phyloP scores from a whole-genome alignment of 495 filamentous ascomycete genomes.

The Opeltia flavorubescens region DNA sequence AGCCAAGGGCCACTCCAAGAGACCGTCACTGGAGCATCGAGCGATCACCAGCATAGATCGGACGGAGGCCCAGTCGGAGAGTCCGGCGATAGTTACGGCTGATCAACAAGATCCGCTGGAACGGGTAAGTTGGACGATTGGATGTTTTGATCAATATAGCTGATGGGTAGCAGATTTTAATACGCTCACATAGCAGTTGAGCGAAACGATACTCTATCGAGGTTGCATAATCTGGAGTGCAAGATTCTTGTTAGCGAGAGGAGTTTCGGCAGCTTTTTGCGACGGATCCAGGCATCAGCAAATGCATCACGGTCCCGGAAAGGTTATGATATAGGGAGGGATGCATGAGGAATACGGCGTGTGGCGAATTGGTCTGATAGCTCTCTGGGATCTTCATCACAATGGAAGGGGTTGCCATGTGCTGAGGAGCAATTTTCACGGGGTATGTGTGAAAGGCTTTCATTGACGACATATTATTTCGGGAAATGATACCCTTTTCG shows the following conservation, averaged over 20 bases:
- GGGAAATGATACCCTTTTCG: too few relatives aligned
- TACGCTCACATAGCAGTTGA: conserved; percentile 36
- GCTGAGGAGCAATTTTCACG: too few relatives aligned
- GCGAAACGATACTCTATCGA: background rate
- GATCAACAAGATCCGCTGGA: conserved; percentile 56
- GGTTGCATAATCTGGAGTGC: background rate
- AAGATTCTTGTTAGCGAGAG: background rate
- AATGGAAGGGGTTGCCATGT: too few relatives aligned
- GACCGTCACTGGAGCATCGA: conserved; percentile 36
- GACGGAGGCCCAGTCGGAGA: conserved; percentile 36
- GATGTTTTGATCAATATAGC: background rate
- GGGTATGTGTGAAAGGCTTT: too few relatives aligned
- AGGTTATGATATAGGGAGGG: background rate
- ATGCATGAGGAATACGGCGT: background rate
- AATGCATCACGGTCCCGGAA: background rate
- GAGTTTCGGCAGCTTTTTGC: background rate
- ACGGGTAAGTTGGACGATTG: conserved; percentile 43
- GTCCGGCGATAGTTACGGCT: conserved; percentile 44
- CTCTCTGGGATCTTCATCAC: too few relatives aligned
- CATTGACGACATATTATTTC: too few relatives aligned
- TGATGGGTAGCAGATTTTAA: conserved; percentile 26
- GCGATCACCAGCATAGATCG: conserved; percentile 46
- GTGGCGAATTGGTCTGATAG: background rate
- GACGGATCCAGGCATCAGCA: background rate
- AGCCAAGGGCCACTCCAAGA: conserved; percentile 22